Evolutionary conservation across 2,329 filamentous ascomycete genomes (phyloP).

Genomic region (Elsinoe perseae): DNA sequence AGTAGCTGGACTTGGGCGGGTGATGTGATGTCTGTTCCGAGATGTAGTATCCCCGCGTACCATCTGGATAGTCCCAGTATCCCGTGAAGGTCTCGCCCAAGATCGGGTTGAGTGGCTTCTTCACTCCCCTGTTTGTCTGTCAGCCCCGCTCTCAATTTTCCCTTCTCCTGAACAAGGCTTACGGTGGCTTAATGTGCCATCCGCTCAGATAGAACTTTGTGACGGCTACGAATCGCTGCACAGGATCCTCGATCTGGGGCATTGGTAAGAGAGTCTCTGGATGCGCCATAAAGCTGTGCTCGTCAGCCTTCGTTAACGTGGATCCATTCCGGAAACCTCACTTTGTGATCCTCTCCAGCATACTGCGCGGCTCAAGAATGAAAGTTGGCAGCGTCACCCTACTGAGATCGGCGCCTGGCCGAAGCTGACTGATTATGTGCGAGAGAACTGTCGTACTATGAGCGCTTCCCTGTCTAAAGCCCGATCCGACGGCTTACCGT

Average conservation of each 20-base stretch:
- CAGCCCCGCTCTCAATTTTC: neutral
- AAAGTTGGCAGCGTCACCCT: conserved; percentile 93
- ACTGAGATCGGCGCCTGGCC: conserved; percentile 89
- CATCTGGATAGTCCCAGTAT: conserved; percentile 79
- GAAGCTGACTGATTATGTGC: conserved; percentile 94
- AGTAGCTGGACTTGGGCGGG: conserved; percentile 97
- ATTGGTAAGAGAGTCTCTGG: conserved; percentile 91
- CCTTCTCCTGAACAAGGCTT: conserved; percentile 32
- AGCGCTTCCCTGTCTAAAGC: neutral
- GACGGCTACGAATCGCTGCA: conserved; percentile 84
- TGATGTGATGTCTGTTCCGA: conserved; percentile 97
- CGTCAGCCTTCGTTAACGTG: conserved; percentile 4
- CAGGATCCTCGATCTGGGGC: conserved; percentile 76
- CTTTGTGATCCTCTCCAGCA: conserved; percentile 99
- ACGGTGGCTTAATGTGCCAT: conserved; percentile 98
- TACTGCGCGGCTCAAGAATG: conserved; percentile 93
- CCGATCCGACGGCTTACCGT: conserved; percentile 53
- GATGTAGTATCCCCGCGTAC: conserved; percentile 87
- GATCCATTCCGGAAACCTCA: conserved; percentile 40
- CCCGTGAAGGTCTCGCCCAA: conserved; percentile 90
- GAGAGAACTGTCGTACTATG: conserved; percentile 60
- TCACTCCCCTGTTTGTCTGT: conserved; percentile 63
- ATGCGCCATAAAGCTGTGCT: conserved; percentile 90
- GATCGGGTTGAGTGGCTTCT: conserved; percentile 95
- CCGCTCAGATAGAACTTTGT: conserved; percentile 97